A percentile compares a stretch with the other conserved stretches of the same genome.
Evolutionary conservation across 2,329 filamentous ascomycete genomes (phyloP).

Genomic region (Tolypocladium guangdongense): DNA sequence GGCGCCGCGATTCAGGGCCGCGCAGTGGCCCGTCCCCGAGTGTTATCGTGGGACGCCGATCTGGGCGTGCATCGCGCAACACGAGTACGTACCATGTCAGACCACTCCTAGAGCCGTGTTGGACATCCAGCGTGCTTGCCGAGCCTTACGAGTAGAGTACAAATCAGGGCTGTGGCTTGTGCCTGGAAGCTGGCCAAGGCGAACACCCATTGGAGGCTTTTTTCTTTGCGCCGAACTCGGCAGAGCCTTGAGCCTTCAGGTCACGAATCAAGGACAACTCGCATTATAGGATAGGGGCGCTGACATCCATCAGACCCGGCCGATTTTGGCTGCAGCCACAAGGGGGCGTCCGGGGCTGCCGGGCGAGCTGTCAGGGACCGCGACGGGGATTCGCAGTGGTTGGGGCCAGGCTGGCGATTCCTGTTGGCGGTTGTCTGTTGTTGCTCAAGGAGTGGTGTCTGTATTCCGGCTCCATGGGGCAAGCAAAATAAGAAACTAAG

Average conservation of each 20-base stretch:
- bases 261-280: background rate
- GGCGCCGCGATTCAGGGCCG: background rate
- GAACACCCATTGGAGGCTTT: background rate
- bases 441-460: too few relatives aligned
- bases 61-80: too few relatives aligned
- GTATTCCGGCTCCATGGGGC: background rate
- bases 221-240: background rate
- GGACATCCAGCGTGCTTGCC: background rate
- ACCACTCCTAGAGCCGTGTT: background rate
- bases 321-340: background rate
- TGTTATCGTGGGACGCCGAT: background rate
- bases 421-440: background rate
- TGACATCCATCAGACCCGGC: background rate
- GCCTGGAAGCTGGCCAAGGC: background rate
- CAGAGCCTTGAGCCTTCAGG: background rate
- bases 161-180: background rate
- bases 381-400: background rate
- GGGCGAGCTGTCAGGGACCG: background rate
- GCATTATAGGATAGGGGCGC: background rate
- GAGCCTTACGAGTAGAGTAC: background rate
- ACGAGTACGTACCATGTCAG: too few relatives aligned
- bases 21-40: background rate
- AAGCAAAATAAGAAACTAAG: too few relatives aligned
- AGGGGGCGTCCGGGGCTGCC: background rate
- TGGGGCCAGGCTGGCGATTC: background rate